Conservation (phyloP, 2,329 filamentous ascomycete genomes). For the Aureobasidium sp. region DNA sequence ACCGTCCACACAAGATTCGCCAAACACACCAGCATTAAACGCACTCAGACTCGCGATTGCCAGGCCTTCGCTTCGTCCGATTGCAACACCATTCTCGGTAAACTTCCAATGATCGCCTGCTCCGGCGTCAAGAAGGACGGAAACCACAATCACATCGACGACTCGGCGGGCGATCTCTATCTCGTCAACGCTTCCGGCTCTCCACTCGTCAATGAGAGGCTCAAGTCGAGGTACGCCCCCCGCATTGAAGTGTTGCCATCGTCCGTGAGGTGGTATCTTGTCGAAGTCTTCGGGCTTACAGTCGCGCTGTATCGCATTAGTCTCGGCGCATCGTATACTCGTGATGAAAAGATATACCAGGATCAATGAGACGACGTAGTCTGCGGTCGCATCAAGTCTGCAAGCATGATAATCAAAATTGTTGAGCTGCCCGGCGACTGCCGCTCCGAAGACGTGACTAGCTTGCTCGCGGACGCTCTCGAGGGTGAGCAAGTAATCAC, state of each 20-base stretch:
- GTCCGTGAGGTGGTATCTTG: slow-evolving; percentile 85
- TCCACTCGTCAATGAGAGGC: slow-evolving; percentile 75
- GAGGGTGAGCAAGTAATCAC: slow-evolving; percentile 85
- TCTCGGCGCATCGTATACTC: too few species aligned
- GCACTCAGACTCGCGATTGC: slow-evolving; percentile 85
- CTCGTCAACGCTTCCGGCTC: slow-evolving; percentile 71
- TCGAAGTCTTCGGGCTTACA: slow-evolving; percentile 51
- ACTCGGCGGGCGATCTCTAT: slow-evolving; percentile 79
- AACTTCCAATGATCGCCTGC: slow-evolving; percentile 90
- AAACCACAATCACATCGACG: slow-evolving; percentile 82
- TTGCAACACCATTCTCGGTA: slow-evolving; percentile 94
- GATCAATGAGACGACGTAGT: slow-evolving; percentile 90
- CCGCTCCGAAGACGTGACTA: slow-evolving; percentile 78
- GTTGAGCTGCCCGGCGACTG: slow-evolving; percentile 77
- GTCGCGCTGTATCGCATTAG: neutral
- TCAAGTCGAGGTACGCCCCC: slow-evolving; percentile 79
- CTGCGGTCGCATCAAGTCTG: slow-evolving; percentile 85
- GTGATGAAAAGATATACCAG: too few species aligned
- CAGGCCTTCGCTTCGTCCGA: slow-evolving; percentile 87
- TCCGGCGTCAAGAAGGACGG: slow-evolving; percentile 86
- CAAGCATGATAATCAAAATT: slow-evolving; percentile 91
- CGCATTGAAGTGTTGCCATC: slow-evolving; percentile 88
- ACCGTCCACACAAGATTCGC: slow-evolving; percentile 7
- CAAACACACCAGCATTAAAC: slow-evolving; percentile 95
- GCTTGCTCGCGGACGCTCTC: slow-evolving; percentile 86